Base-by-base conservation (phyloP, 2,329 filamentous ascomycete species). In the Didymella glomerata region DNA sequence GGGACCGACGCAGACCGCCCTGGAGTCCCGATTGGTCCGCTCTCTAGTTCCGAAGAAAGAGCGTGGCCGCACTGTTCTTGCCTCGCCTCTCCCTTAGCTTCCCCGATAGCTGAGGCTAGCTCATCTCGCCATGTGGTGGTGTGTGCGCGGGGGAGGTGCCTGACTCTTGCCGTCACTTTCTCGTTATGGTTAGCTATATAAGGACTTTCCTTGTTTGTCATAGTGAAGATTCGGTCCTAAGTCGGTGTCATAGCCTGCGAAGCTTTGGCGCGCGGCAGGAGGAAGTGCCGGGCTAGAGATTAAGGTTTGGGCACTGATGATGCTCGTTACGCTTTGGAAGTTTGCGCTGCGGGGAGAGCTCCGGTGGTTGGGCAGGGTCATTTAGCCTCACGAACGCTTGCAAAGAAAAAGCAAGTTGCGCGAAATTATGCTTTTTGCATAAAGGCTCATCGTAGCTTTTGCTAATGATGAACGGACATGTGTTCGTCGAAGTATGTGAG, bases 91-190 rank as follows among this genome's bases (percentile, higher is more conserved):
- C 16, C n/a, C 4, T 10, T 28, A 42, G 40, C 40, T 54, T 20
- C 44, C 51, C 51, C 34, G 44, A 18, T 48, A 48, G 28, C 45
- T 34, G 18, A 3, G 7, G 22, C 24, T 44, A 44, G 41, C 10
- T 6, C n/a, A 0, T 2, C 20, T 27, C 27, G 36, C 54, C 54
- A 48, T 52, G 54, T 45, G 48, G 36, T 48, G 48, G 30, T 46
- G 30, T 22, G 56, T 58, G 56, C 56, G 56, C 56, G 56, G 56
- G 56, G 56, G 50, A 41, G 30, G 22, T 8, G 14, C 6, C 44
- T 16, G 4, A 11, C 28, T 24, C 7, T 18, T 45, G 48, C 50
- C 56, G 50, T 40, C 4, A 38, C 49, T 58, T 58, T 40, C 56
- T 38, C 14, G 13, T 49, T 54, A 1, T 2, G 16, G 56, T 27